A percentile compares a stretch with the other conserved stretches of the same genome.
These are phyloP conservation scores for Phytomonas sp. DNA, from an alignment of 208 protist species.

Conservation along the genomic window DNA sequence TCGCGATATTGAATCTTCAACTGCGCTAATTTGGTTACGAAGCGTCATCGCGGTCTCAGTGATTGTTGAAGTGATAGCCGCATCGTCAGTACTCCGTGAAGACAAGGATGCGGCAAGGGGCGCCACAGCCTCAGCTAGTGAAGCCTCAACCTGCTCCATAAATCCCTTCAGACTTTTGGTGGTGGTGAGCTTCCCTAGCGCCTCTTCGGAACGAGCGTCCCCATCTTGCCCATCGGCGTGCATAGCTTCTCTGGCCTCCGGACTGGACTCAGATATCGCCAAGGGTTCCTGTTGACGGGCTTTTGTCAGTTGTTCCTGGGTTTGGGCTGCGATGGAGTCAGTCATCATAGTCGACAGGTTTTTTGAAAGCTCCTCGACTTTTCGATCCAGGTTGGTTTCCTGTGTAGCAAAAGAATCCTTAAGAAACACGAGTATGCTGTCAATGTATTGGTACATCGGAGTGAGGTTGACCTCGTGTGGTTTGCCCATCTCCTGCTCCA, in stretches of 20 bases:
- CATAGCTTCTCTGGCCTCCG: background rate
- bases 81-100: background rate
- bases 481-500: conserved; percentile 46
- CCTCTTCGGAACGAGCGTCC: conserved; percentile 9
- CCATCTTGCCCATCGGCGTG: conserved; percentile 9
- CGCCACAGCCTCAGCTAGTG: background rate
- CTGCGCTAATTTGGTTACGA: background rate
- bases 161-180: conserved; percentile 14
- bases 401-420: conserved; percentile 37
- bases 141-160: conserved; percentile 2
- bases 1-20: background rate
- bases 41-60: background rate
- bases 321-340: conserved; percentile 12
- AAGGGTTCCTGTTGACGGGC: background rate
- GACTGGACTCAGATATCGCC: background rate
- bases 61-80: background rate
- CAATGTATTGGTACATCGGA: conserved; percentile 74
- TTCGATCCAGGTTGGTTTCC: conserved; percentile 20
- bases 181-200: conserved; percentile 5
- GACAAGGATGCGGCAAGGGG: background rate
- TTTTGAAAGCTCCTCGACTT: conserved; percentile 11
- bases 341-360: conserved; percentile 12
- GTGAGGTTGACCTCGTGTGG: conserved; percentile 64
- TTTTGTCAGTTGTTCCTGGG: conserved; percentile 4
- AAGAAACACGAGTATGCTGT: conserved; percentile 51